phyloP scores from a whole-genome alignment of 495 filamentous ascomycete genomes.

The Mytilinidion resinicola region DNA sequence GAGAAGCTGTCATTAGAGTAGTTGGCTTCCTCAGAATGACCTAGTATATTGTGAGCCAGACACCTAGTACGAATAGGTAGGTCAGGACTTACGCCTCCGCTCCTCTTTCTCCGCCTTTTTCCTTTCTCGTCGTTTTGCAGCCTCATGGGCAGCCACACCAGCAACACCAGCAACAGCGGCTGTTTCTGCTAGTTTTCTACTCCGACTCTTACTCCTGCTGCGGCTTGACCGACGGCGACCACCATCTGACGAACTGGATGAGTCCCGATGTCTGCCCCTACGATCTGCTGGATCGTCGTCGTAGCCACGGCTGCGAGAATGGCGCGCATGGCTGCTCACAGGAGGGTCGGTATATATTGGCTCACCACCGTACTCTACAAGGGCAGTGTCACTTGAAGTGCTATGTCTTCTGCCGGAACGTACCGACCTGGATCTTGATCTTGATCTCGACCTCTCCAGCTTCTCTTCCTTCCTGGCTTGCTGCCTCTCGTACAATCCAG shows the following conservation, averaged over 20 bases:
- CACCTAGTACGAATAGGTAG: not conserved
- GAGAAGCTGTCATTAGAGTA: conserved; percentile 35
- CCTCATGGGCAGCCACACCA: conserved; percentile 68
- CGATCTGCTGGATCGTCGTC: conserved; percentile 28
- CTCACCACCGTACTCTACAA: conserved; percentile 78
- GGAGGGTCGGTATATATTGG: conserved; percentile 33
- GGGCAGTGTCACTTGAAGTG: conserved; percentile 57
- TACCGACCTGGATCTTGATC: conserved; percentile 40
- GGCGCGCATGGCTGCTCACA: conserved; percentile 11
- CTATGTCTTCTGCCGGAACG: conserved; percentile 49
- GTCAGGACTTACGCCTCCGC: conserved; percentile 20
- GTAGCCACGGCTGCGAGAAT: conserved; percentile 16
- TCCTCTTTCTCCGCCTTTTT: conserved; percentile 43
- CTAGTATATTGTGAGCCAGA: conserved; percentile 2
- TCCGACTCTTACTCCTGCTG: conserved; percentile 31
- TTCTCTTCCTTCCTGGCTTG: conserved; percentile 62
- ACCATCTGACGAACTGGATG: conserved; percentile 38
- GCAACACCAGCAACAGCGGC: conserved; percentile 66
- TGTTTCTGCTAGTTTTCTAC: conserved; percentile 56
- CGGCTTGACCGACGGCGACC: conserved; percentile 40
- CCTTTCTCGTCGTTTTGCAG: conserved; percentile 59
- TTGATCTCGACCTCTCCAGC: conserved; percentile 45
- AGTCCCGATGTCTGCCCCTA: conserved; percentile 25
- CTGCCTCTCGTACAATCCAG: conserved; percentile 73
- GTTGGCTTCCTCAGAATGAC: conserved; percentile 24